These are phyloP conservation scores for Ophiostoma sp. DNA, from an alignment of 2,329 filamentous ascomycete species.

Conservation along the genomic window DNA sequence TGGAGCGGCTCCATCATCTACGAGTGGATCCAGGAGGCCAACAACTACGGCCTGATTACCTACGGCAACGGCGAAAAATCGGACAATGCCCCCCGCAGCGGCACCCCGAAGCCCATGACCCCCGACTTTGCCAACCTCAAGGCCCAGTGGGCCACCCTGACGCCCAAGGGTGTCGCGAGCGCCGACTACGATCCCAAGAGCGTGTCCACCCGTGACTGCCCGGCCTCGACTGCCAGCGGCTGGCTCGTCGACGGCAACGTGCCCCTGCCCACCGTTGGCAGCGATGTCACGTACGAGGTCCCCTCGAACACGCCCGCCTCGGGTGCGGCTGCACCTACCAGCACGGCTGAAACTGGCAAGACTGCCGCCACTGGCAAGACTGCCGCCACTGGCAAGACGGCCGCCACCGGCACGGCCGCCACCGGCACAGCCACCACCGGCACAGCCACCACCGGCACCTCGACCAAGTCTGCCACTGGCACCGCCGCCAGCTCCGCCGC, in stretches of 20 bases:
- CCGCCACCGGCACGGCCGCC: background rate
- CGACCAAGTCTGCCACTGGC: background rate
- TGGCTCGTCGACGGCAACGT: slow-evolving; percentile 71
- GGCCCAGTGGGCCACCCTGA: slow-evolving; percentile 67
- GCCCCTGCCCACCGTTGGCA: slow-evolving; percentile 62
- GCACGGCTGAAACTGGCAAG: background rate
- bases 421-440: background rate
- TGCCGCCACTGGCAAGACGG: background rate
- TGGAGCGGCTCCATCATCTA: slow-evolving; percentile 79
- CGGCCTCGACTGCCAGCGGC: slow-evolving; percentile 58
- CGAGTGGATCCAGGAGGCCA: slow-evolving; percentile 82
- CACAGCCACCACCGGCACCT: background rate
- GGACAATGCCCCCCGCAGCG: slow-evolving; percentile 64
- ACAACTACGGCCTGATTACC: slow-evolving; percentile 73
- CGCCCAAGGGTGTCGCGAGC: slow-evolving; percentile 61
- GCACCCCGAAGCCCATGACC: slow-evolving; percentile 64
- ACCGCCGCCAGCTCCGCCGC: background rate
- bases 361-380: background rate
- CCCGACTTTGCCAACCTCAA: slow-evolving; percentile 77
- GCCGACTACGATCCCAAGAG: slow-evolving; percentile 59
- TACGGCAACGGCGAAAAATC: slow-evolving; percentile 59
- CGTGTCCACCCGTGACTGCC: slow-evolving; percentile 62
- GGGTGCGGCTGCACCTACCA: background rate
- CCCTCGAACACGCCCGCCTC: background rate
- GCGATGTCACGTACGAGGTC: slow-evolving; percentile 35